Conservation (phyloP, 2,329 filamentous ascomycete species). For the Penicillium sp. region DNA sequence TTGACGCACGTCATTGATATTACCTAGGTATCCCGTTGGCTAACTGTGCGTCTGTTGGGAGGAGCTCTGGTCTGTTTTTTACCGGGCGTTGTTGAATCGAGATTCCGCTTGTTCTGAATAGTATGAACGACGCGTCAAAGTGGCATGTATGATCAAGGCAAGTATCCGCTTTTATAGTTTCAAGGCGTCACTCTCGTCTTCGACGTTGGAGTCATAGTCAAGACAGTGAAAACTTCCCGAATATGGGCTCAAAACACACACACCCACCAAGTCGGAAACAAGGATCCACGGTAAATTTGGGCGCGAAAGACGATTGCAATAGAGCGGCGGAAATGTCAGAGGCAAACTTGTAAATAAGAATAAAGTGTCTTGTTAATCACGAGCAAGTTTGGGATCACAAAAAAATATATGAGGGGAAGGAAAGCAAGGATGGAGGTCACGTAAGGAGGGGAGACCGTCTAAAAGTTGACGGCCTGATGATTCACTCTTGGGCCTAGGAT, state of each 20-base stretch:
- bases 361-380: background rate
- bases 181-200: background rate
- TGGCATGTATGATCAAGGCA: background rate
- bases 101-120: background rate
- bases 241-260: background rate
- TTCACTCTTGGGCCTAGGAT: conserved; percentile 13
- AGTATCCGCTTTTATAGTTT: background rate
- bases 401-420: conserved; percentile 2
- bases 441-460: conserved; percentile 5
- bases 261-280: background rate
- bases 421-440: background rate
- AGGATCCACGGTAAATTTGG: background rate
- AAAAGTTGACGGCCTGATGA: conserved; percentile 20
- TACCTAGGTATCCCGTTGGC: conserved; percentile 6
- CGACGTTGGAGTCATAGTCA: background rate
- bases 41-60: background rate
- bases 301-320: background rate
- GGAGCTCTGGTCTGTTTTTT: background rate
- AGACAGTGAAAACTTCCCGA: background rate
- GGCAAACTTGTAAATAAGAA: background rate
- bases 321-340: background rate
- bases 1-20: conserved; percentile 29
- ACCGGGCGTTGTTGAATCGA: conserved; percentile 13
- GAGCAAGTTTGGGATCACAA: background rate
- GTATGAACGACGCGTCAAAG: background rate